Evolutionary conservation across 352 stramenopile genomes (phyloP), one percentile per base, ranked within the genome.

Genomic region (Phytopythium chamaehyphon): DNA sequence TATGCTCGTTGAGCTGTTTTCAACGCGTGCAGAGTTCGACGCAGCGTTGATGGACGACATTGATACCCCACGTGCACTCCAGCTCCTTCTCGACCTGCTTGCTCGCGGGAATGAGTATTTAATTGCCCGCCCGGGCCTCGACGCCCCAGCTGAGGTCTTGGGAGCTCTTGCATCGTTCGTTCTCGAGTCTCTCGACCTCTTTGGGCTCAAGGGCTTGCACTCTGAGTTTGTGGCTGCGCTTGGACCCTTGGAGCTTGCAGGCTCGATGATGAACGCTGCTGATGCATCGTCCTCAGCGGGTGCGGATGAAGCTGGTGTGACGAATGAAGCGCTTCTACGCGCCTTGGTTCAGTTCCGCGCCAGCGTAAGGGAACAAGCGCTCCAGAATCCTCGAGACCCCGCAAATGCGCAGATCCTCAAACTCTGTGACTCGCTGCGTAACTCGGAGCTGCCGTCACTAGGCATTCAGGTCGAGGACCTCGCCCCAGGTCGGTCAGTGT

Each of bases 41-140:
- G 66, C 54, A 6, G 85, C 76, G 19, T 59, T 98, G 22, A 54
- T 70, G 12, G 71, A 96, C 49, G 90, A 98, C 63, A 88, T 98
- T 46, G 86, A 98, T 55, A 97, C 87, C 1, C 87, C 90, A 2
- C 49, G 45, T 2, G 92, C 81, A 5, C 59, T 98, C 3, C 50
- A 59, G 6, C 57, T 79, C 11, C 37, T 97, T 9, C 57, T 84
- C 16, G 70, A 90, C n/a, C 54, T 97, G 6, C 66, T 96, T 24
- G 75, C 75, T 19, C 64, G 62, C 21, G 59, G 59, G 39, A 86
- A 93, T 59, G 57, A 70, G 33, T 87, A 89, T 40, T 57, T 90
- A 46, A 21, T 89, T 14, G 51, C 68, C 8, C 71, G 67, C 38
- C 59, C 58, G 2, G 52, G 57, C 10, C 35, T 45, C 2, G 61